Evolutionary conservation across 768 basidiomycete species (phyloP), one percentile per base, ranked within the genome.

Genomic region (Mrakia hoshinonis): DNA sequence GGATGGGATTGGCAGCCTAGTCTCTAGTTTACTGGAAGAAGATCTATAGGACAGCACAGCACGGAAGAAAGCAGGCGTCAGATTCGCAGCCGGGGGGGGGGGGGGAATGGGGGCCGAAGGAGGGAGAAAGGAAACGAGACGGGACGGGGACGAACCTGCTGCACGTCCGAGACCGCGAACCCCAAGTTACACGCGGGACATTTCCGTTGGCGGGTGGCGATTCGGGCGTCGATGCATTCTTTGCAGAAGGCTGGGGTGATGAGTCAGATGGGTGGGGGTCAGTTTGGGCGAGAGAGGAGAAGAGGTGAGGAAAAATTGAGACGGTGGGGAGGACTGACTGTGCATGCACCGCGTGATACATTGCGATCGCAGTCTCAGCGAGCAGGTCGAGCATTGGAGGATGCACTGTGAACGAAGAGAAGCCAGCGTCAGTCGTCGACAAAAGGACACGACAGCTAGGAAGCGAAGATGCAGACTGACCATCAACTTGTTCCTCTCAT

Each of bases 291-390:
- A 4, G 4, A 6, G 47, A 67, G 10, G 36, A n/a, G 48, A 31
- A 31, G 18, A 38, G 20, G 47, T 18, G 43, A 43, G 22, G 9
- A 62, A 51, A 54, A 15, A 47, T 43, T 4, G 49, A 26, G 18
- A 6, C 11, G 18, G 24, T 73, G n/a, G 46, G 48, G 36, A 24
- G 65, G n/a, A 85, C 91, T 74, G 78, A 93, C 92, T 90, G 78
- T 95, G 93, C 85, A 89, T 87, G 82, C 92, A 95, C 78, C 91
- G 92, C 43, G 86, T 88, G 73, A 95, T 84, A 48, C 92, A 85
- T 4, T 88, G 88, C 61, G 86, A 85, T 24, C 92, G 87, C 81
- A 92, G 87, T 72, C 85, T 83, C 69, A 84, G 83, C 67, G 85
- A 85, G 81, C 95, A 98, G 6, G 89, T 92, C 15, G 90, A 90